These are phyloP conservation scores for Rhodomyrtus psidioides DNA, from an alignment of 441 rosid species.

Conservation along the genomic window DNA sequence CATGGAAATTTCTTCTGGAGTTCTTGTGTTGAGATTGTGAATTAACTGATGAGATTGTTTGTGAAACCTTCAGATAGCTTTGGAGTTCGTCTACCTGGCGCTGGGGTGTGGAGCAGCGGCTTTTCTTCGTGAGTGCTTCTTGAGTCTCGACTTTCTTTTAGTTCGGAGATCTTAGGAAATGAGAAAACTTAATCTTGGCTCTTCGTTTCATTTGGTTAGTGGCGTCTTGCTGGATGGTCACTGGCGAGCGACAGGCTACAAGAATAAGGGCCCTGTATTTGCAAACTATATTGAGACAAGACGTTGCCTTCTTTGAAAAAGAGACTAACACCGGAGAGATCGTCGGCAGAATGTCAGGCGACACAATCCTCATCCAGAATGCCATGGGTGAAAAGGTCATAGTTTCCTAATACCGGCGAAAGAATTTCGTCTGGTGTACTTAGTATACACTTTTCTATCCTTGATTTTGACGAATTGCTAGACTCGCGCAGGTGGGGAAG, in stretches of 20 bases:
- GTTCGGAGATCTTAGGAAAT: neutral
- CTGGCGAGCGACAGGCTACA: neutral
- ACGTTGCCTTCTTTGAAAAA: neutral
- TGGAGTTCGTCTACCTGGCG: neutral
- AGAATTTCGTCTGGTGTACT: neutral
- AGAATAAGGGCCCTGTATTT: neutral
- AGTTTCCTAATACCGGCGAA: neutral
- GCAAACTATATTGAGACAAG: neutral
- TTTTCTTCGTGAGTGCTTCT: neutral
- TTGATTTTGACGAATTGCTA: neutral
- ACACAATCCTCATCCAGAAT: neutral
- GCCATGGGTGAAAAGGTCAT: constrained; percentile 1
- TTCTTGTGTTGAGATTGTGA: neutral
- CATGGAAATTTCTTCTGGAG: neutral
- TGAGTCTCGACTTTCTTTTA: neutral
- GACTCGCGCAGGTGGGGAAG: constrained; percentile 13
- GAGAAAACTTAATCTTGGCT: neutral
- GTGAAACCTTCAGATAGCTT: neutral
- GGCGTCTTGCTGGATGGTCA: neutral
- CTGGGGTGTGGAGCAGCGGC: neutral
- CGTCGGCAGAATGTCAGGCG: neutral
- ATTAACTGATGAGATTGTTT: neutral
- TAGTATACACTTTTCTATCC: neutral
- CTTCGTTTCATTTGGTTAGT: neutral
- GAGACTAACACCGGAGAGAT: neutral